A percentile compares a stretch with the other conserved stretches of the same genome.
Evolutionary conservation across 805 yeast genomes (phyloP).

Genomic region (Nakazawaea holstii): DNA sequence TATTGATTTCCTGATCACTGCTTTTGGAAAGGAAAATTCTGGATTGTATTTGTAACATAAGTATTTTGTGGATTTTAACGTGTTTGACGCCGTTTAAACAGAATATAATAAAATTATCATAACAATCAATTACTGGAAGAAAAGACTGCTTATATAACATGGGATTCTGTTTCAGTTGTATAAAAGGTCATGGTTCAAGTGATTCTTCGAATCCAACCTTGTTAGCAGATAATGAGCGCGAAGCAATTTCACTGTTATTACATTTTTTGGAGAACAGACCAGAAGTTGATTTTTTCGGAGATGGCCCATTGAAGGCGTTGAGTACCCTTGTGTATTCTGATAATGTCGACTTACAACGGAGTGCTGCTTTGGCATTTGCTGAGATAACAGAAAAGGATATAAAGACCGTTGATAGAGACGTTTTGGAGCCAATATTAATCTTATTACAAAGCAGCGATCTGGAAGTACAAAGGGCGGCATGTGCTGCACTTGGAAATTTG

Average conservation of each 20-base stretch:
- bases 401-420: slow-evolving; percentile 84
- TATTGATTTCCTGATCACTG: too few relatives aligned
- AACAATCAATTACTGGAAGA: too few relatives aligned
- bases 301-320: slow-evolving; percentile 82
- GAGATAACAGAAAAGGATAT: slow-evolving; percentile 97
- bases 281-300: slow-evolving; percentile 84
- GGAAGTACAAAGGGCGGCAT: slow-evolving; percentile 97
- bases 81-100: too few relatives aligned
- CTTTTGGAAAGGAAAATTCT: too few relatives aligned
- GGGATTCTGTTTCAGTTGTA: slow-evolving; percentile 53
- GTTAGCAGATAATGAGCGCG: slow-evolving; percentile 93
- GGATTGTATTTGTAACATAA: too few relatives aligned
- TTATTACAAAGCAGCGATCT: slow-evolving; percentile 82
- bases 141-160: slow-evolving; percentile 18
- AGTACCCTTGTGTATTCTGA: slow-evolving; percentile 93
- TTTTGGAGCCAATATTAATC: slow-evolving; percentile 87
- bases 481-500: slow-evolving; percentile 96
- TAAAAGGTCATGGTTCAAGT: slow-evolving; percentile 27
- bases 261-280: slow-evolving; percentile 85
- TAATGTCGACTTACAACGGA: slow-evolving; percentile 88
- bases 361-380: slow-evolving; percentile 97
- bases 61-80: too few relatives aligned
- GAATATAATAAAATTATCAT: too few relatives aligned
- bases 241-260: slow-evolving; percentile 85
- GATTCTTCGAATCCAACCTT: slow-evolving; percentile 71